Base-by-base conservation (phyloP, 768 basidiomycete genomes). In the Termitomyces bulborhizus region DNA sequence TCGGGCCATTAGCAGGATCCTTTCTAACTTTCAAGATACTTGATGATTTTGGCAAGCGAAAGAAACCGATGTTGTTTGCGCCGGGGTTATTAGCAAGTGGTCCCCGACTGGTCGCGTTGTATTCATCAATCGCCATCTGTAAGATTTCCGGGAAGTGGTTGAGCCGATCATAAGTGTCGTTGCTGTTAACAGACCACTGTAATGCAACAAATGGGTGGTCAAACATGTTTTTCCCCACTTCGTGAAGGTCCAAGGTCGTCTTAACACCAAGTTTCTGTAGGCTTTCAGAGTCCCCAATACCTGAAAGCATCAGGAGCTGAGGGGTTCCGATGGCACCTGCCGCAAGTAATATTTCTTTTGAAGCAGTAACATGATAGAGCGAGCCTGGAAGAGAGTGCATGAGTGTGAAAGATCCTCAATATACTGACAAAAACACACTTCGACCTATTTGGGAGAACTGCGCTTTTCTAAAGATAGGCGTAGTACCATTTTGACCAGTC, bases 291-390 rank as follows among this genome's bases (percentile, higher is more conserved):
- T 69, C 61, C 2, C 70, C 70, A 31, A 72, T 65, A 4, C 69
- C 69, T 0, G 68, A 70, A 39, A 62, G 54, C 46, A 68, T 50
- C 3, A 70, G 54, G 15, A 70, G 58, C 18, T 63, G 56, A 3
- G 70, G 67, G 0, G 68, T 71, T 18, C 67, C 68, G 29, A 70
- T 58, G 5, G 66, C 51, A 3, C 71, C 71, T 4, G 67, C 68
- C 12, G 69, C 63, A 11, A 73, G 56, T 26, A 73, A 62, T 37
- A 73, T 60, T 51, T 72, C 71, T 41, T 68, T 70, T 4, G 41
- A 43, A 1, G 70, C 71, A 3, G 43, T 57, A 16, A 64, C 58
- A 3, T 1, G 44, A 32, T 40, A 55, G 43, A 24, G 54, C 44
- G 58, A 48, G 21, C n/a, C 43, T 44, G 13, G 16, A 31, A 15